Conservation (phyloP, 192 early-diverging fungal genomes). For the Helicostylum pulchrum region DNA sequence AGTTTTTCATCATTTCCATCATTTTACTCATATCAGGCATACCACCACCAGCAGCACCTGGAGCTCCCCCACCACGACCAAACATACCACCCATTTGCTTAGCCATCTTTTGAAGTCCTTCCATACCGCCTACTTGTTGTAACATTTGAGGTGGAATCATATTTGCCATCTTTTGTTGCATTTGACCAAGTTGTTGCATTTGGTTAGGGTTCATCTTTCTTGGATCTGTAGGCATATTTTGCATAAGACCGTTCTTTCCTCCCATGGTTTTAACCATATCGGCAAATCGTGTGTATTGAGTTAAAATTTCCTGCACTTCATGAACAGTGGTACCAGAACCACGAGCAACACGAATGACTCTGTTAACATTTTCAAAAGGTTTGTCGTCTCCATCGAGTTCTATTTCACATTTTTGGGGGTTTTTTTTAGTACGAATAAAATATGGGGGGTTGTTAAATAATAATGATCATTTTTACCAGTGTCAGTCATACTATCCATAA, state of each 20-base stretch:
- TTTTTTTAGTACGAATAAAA: too few species aligned
- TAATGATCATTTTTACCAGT: conserved; percentile 22
- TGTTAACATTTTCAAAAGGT: conserved; percentile 68
- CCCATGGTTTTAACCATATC: conserved; percentile 93
- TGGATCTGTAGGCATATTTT: conserved; percentile 56
- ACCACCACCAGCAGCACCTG: conserved; percentile 30
- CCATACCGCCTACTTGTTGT: conserved; percentile 44
- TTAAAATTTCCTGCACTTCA: conserved; percentile 83
- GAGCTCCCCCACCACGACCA: conserved; percentile 43
- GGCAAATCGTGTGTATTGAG: conserved; percentile 74
- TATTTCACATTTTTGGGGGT: too few species aligned
- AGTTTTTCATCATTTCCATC: conserved; percentile 53
- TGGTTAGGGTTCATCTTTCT: conserved; percentile 54
- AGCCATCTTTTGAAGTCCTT: conserved; percentile 63
- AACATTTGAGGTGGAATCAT: conserved; percentile 73
- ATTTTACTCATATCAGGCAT: conserved; percentile 53
- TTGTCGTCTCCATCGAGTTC: conserved; percentile 89
- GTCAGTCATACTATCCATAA: conserved; percentile 97
- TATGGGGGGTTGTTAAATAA: neutral
- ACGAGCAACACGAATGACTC: conserved; percentile 76
- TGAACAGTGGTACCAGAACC: conserved; percentile 80
- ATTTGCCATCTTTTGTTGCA: conserved; percentile 67
- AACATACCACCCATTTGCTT: conserved; percentile 57
- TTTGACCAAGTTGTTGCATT: conserved; percentile 55
- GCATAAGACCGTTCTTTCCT: conserved; percentile 81